A percentile compares a stretch with the other conserved stretches of the same genome.
These are phyloP conservation scores for Taphrina communis DNA, from an alignment of 1,139 yeast species.

Conservation along the genomic window DNA sequence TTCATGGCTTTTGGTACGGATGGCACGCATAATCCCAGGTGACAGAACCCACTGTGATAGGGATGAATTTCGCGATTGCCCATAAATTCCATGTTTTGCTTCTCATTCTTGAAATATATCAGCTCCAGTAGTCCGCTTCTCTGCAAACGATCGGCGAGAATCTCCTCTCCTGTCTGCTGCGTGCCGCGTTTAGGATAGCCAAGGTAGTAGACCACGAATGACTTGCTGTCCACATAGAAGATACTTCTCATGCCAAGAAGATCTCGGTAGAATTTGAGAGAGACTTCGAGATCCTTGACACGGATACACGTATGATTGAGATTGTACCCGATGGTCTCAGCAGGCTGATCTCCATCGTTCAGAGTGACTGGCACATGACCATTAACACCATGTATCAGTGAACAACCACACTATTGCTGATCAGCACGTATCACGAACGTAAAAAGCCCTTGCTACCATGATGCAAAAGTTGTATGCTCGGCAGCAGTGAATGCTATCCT, in stretches of 20 bases:
- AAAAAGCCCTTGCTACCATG: too few relatives aligned
- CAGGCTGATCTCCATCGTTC: constrained; percentile 29
- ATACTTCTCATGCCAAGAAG: constrained; percentile 31
- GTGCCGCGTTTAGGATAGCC: constrained; percentile 30
- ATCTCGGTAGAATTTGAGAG: constrained; percentile 34
- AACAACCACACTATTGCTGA: constrained; percentile 17
- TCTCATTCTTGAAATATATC: constrained; percentile 29
- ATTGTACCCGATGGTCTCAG: constrained; percentile 33
- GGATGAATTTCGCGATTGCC: constrained; percentile 30
- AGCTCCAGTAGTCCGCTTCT: constrained; percentile 27
- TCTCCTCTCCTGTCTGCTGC: constrained; percentile 30
- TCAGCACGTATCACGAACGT: neutral
- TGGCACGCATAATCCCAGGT: constrained; percentile 25
- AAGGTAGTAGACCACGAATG: constrained; percentile 29
- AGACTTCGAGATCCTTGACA: constrained; percentile 29
- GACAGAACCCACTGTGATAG: constrained; percentile 32
- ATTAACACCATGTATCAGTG: constrained; percentile 31
- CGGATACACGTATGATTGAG: constrained; percentile 31
- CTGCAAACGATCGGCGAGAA: constrained; percentile 33
- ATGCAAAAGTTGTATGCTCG: neutral
- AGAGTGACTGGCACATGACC: constrained; percentile 33
- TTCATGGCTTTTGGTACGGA: constrained; percentile 31
- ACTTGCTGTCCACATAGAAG: constrained; percentile 28
- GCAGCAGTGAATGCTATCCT: neutral
- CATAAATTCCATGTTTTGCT: constrained; percentile 23